Evolutionary conservation across 345 rosid species (phyloP).

Genomic region (Crucihimalaya himalaica): DNA sequence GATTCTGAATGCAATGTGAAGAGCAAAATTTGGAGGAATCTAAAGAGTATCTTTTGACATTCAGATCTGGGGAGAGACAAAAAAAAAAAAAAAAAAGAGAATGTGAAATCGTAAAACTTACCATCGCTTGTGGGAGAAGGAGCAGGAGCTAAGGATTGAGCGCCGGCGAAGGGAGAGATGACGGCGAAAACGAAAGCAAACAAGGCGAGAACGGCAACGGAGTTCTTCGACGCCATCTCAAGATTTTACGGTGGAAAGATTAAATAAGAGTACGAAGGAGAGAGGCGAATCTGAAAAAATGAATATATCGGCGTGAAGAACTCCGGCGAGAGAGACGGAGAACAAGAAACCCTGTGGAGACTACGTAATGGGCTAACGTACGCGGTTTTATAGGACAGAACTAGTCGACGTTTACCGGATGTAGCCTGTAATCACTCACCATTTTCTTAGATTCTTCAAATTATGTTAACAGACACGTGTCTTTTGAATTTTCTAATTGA

Average conservation of each 20-base stretch:
- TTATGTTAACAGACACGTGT: not conserved
- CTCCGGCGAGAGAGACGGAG: not conserved
- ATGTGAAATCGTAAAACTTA: conserved; percentile 9
- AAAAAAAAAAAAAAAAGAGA: not conserved
- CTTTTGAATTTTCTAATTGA: not conserved
- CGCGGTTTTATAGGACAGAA: not conserved
- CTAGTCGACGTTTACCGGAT: not conserved
- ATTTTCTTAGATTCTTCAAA: not conserved
- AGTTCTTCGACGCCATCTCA: conserved; percentile 37
- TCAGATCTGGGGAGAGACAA: not conserved
- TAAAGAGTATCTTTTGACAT: not conserved
- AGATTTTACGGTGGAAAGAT: not conserved
- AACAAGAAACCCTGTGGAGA: too few species aligned
- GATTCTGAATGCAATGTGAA: conserved; percentile 4
- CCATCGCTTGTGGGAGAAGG: conserved; percentile 75
- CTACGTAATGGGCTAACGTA: not conserved
- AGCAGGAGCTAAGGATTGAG: conserved; percentile 50
- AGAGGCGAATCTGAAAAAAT: not conserved
- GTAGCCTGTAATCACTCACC: not conserved
- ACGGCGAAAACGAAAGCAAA: conserved; percentile 38
- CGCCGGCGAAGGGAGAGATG: conserved; percentile 37
- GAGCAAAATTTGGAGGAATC: not conserved
- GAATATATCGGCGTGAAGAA: not conserved
- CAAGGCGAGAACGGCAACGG: conserved; percentile 32
- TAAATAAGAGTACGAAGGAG: not conserved